These are phyloP conservation scores for Ogataea polymorpha DNA, from an alignment of 805 yeast genomes.

Conservation along the genomic window DNA sequence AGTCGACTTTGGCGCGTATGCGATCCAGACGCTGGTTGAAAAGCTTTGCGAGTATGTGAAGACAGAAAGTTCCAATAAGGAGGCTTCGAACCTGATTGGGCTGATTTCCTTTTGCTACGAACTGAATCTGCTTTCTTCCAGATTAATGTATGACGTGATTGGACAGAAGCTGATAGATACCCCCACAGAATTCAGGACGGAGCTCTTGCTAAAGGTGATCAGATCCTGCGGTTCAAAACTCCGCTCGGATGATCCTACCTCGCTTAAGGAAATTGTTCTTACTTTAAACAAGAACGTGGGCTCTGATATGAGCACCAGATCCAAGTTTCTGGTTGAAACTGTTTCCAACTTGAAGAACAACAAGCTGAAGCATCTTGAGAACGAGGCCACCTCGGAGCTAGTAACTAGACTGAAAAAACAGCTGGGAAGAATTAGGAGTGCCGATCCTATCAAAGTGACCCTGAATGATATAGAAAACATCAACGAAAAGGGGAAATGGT, in stretches of 20 bases:
- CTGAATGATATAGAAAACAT: conserved; percentile 76
- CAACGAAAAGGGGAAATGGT: conserved; percentile 92
- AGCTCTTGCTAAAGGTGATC: conserved; percentile 67
- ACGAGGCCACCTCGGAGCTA: conserved; percentile 52
- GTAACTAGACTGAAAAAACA: conserved; percentile 60
- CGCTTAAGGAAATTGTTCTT: conserved; percentile 74
- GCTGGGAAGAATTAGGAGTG: conserved; percentile 49
- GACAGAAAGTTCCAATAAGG: conserved; percentile 31
- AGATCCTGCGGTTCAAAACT: conserved; percentile 78
- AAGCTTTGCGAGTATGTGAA: conserved; percentile 47
- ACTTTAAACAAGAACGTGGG: conserved; percentile 50
- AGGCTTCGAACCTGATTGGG: conserved; percentile 55
- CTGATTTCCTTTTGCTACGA: conserved; percentile 73
- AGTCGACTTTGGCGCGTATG: conserved; percentile 83
- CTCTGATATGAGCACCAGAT: conserved; percentile 51
- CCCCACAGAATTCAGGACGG: conserved; percentile 70
- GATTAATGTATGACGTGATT: conserved; percentile 75
- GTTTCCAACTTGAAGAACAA: conserved; percentile 84
- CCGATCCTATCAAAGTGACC: conserved; percentile 82
- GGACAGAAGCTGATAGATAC: conserved; percentile 35
- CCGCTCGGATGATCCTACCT: conserved; percentile 84
- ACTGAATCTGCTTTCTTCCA: conserved; percentile 72
- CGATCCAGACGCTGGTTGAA: conserved; percentile 78
- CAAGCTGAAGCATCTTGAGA: conserved; percentile 53
- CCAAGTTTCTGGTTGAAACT: conserved; percentile 80